Evolutionary conservation across 441 rosid genomes (phyloP).

Genomic region (Caryocar brasiliense): DNA sequence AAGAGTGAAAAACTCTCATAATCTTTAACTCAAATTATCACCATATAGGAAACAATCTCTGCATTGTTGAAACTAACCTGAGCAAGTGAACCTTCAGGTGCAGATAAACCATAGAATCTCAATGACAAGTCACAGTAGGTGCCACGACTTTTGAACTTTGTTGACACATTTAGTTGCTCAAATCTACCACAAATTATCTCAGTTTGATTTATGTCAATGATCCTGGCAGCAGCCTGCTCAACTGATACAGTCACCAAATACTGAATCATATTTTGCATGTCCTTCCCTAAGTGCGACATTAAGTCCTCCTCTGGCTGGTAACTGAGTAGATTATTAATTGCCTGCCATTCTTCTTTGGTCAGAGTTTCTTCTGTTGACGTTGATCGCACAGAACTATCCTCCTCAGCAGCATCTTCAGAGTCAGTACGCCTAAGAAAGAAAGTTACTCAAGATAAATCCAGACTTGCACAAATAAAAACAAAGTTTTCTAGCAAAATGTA

Average conservation of each 20-base stretch:
- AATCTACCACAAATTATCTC: conserved; percentile 93
- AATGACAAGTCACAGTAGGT: conserved; percentile 65
- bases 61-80: conserved; percentile 52
- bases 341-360: conserved; percentile 96
- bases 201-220: conserved; percentile 48
- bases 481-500: not conserved
- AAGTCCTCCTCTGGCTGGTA: conserved; percentile 78
- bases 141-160: conserved; percentile 70
- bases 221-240: conserved; percentile 81
- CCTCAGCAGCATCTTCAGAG: conserved; percentile 45
- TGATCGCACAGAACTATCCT: conserved; percentile 39
- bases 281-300: conserved; percentile 53
- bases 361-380: conserved; percentile 50
- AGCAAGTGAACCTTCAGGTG: conserved; percentile 97
- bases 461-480: not conserved
- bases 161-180: conserved; percentile 77
- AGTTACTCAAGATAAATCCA: conserved; percentile 4
- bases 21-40: conserved; percentile 3
- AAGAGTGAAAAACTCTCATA: not conserved
- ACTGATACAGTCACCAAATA: conserved; percentile 71
- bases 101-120: conserved; percentile 88
- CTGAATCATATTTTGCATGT: conserved; percentile 75
- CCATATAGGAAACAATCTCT: not conserved
- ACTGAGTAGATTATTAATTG: conserved; percentile 83
- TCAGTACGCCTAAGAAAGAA: conserved; percentile 44